Conservation (phyloP, 2,329 filamentous ascomycete genomes). For the Phaeosphaeria sp. region DNA sequence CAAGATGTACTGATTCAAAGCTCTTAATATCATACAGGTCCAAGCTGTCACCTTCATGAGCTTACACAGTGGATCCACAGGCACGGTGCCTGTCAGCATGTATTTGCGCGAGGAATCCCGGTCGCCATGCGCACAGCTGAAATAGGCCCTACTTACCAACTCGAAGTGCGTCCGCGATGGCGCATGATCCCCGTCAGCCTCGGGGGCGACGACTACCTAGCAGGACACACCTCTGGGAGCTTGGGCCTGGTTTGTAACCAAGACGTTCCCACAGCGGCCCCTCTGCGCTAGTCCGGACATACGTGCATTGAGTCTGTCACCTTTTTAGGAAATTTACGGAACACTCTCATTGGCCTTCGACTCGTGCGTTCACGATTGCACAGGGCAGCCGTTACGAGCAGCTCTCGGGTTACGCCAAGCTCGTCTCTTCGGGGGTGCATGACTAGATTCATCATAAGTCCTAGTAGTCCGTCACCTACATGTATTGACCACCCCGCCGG, state of each 20-base stretch:
- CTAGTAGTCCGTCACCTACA: conserved; percentile 14
- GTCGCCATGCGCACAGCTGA: conserved; percentile 30
- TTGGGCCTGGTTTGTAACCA: conserved; percentile 22
- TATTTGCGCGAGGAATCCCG: conserved; percentile 29
- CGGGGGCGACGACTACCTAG: conserved; percentile 15
- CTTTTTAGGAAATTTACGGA: conserved; percentile 21
- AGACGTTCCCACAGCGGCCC: conserved; percentile 12
- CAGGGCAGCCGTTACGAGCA: conserved; percentile 11
- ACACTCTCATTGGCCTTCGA: neutral
- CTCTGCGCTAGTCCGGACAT: conserved; percentile 18
- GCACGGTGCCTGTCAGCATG: conserved; percentile 33
- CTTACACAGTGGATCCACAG: conserved; percentile 9
- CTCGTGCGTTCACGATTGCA: neutral
- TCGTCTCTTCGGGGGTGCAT: conserved; percentile 20
- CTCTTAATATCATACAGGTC: conserved; percentile 32
- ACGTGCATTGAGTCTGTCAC: conserved; percentile 23
- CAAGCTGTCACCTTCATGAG: conserved; percentile 16
- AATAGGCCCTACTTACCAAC: conserved; percentile 33
- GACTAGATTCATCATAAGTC: conserved; percentile 35
- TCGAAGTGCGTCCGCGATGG: conserved; percentile 25
- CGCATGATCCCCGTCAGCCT: conserved; percentile 16
- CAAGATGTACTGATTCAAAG: neutral
- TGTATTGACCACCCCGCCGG: conserved; percentile 1
- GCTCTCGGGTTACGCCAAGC: conserved; percentile 24
- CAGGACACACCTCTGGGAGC: conserved; percentile 18